Evolutionary conservation across 1,284 basidiomycete genomes (phyloP), one percentile per base, ranked within the genome.

Genomic region (Leccinum subrobustum): DNA sequence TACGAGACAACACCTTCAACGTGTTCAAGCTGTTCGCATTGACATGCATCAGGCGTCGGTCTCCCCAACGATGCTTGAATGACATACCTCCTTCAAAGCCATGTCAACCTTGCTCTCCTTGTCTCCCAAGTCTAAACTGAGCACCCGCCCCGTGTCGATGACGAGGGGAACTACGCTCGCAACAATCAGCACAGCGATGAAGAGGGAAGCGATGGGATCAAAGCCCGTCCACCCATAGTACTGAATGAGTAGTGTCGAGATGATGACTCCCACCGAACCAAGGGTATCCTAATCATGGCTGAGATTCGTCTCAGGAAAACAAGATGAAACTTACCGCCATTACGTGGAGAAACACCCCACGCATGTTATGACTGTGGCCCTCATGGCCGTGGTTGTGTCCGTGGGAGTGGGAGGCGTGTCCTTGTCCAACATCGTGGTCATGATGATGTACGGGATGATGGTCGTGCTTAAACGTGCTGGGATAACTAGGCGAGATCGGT

Each of bases 211-310:
- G 63, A 99, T 95, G 2, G 97, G 97, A 75, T 99, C 97, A 73
- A 98, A 99, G 16, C 96, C 96, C 3, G 97, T 99, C 96, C 96
- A 99, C n/a, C 96, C 96, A 68, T 97, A 99, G 62, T 89, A 89
- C 68, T 96, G 89, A 66, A 99, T 99, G 61, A 99, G 83, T 14
- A 99, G 79, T 3, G 97, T 99, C 23, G 96, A 98, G 58, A 98
- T 85, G 71, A 99, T 99, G 7, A 99, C 97, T n/a, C 97, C 97
- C 18, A 99, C 96, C 9, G 94, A 96, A 51, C 95, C 95, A 8
- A 93, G 80, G 4, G 91, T 93, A 68, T 93, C 91, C 90, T 93
- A 56, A 33, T 57, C 9, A 57, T 53, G n/a, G 47, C 57, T 68
- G 47, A 64, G 56, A 48, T 39, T 29, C 65, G 60, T 55, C 53